A percentile compares a stretch with the other conserved stretches of the same genome.
Evolutionary conservation across 257 asterid species (phyloP).

Genomic region (Fraxinus quadrangulata): DNA sequence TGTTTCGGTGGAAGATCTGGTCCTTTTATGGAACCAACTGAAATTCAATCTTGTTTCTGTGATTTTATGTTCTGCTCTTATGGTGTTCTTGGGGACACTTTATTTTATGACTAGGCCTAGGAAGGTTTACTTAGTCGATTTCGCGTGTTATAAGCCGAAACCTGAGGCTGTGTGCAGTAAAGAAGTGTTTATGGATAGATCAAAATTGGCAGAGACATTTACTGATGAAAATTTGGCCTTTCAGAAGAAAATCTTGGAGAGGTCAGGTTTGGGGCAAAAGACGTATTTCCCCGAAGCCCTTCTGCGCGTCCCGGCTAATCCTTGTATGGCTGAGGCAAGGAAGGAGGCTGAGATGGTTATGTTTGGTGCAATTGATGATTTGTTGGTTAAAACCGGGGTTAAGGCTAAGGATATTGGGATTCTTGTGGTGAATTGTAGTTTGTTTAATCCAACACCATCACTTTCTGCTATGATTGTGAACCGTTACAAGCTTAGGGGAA

Average conservation of each 20-base stretch:
- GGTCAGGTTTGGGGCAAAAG: constrained; percentile 37
- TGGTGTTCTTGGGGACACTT: constrained; percentile 28
- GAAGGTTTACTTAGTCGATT: constrained; percentile 40
- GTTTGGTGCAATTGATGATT: neutral
- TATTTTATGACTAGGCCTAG: constrained; percentile 33
- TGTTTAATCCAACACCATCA: constrained; percentile 27
- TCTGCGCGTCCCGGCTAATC: constrained; percentile 26
- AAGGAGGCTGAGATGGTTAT: constrained; percentile 9
- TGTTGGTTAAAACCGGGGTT: neutral
- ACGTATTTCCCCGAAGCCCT: constrained; percentile 29
- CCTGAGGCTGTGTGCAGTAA: constrained; percentile 28
- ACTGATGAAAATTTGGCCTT: constrained; percentile 35
- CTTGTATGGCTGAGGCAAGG: constrained; percentile 23
- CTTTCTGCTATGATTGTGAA: constrained; percentile 25
- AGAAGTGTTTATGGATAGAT: constrained; percentile 14
- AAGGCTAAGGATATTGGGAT: constrained; percentile 10
- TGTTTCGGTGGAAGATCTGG: constrained; percentile 21
- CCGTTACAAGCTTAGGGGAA: constrained; percentile 28
- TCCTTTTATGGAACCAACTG: constrained; percentile 24
- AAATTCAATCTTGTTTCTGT: constrained; percentile 24
- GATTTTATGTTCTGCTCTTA: constrained; percentile 11
- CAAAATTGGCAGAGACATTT: constrained; percentile 22
- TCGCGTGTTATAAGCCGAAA: constrained; percentile 40
- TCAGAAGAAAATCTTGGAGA: constrained; percentile 36
- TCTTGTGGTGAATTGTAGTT: constrained; percentile 29